Conservation (phyloP, 768 basidiomycete genomes). For the Cystobasidium onofrii region DNA sequence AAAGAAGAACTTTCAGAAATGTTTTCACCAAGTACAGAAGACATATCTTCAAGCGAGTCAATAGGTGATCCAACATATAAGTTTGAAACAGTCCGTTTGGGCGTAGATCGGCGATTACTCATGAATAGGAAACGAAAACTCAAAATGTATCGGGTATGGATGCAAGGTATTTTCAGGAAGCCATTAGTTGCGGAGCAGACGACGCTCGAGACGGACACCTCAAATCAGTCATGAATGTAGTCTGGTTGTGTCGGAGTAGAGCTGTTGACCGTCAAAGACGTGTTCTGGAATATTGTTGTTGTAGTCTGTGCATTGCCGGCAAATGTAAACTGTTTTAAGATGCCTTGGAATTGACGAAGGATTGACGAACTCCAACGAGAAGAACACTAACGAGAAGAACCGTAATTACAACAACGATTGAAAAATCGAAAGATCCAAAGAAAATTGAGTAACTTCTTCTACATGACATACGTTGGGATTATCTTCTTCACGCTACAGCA, state of each 20-base stretch:
- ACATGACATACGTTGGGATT: background rate
- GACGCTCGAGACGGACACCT: too few species aligned
- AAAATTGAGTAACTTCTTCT: background rate
- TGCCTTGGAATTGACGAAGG: background rate
- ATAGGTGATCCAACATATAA: background rate
- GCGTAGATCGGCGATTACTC: constrained; percentile 77
- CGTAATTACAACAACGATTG: background rate
- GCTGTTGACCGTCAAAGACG: too few species aligned
- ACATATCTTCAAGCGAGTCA: background rate
- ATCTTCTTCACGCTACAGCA: background rate
- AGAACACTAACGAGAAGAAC: too few species aligned
- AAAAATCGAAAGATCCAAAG: too few species aligned
- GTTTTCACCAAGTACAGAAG: constrained; percentile 4
- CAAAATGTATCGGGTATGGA: constrained; percentile 96
- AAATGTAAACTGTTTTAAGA: background rate
- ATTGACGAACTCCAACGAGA: too few species aligned
- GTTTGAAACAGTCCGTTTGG: constrained; percentile 74
- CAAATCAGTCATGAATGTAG: too few species aligned
- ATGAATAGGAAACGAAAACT: constrained; percentile 88
- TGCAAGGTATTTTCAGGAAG: constrained; percentile 52
- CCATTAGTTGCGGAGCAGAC: background rate
- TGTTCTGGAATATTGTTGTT: too few species aligned
- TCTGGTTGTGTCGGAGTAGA: too few species aligned
- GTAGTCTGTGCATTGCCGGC: background rate
- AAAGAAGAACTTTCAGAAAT: constrained; percentile 52